Base-by-base conservation (phyloP, 768 basidiomycete genomes). In the Cyclocybe cylindracea region DNA sequence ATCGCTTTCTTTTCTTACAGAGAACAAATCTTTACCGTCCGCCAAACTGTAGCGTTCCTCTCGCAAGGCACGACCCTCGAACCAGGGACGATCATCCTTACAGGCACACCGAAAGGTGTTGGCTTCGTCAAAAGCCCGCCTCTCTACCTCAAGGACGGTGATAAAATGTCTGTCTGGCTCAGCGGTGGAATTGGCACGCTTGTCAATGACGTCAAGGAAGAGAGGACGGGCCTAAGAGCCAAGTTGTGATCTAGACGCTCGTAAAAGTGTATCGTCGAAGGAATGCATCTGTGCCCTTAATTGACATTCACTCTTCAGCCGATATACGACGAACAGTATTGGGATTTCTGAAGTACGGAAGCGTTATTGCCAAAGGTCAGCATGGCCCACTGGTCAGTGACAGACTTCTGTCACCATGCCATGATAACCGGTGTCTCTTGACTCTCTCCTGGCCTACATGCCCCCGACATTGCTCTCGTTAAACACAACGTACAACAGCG, bases 11-110 rank as follows among this genome's bases (percentile, higher is more conserved):
- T 29, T 10, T 6, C 29, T 11, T 39, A 6, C 61, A 94, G 91
- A 44, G 80, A 88, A 55, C 87, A 92, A 62, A 87, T 95, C 50
- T 95, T 94, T 75, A 83, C 69, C 56, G 82, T 93, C 33, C 82
- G 84, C 40, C 79, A 87, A 63, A 90, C 90, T 1, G 75, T 94
- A 39, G 75, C 91, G 0, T 89, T 85, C 75, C 82, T 94, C 40
- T 91, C 89, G 0, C 89, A 92, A 62, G 89, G 84, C 3, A 93
- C 91, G 5, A 93, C 91, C 0, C 82, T 94, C 14, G 83, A 83
- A 58, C 86, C 89, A 0, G 91, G 92, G 0, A 84, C 88, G 1
- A 74, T 93, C 61, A 93, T 94, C 60, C 78, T 93, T 58, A 94
- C 92, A 1, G 87, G 87, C 5, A 89, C 88, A 34, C 90, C 89